Conservation (phyloP, 257 asterid genomes). For the Fraxinus excelsior region DNA sequence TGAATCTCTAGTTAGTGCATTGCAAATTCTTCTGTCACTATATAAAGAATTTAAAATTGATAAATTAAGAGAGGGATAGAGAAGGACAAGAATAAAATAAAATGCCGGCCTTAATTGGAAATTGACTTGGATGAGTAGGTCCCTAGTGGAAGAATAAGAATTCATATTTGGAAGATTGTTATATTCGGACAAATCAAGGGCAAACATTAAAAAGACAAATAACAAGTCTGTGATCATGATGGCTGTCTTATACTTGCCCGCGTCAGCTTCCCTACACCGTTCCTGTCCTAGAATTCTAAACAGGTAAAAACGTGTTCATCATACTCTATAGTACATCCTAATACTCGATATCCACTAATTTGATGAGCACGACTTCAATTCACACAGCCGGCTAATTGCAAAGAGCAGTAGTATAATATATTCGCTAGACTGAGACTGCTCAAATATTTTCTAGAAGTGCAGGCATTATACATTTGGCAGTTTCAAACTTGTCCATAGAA, state of each 20-base stretch:
- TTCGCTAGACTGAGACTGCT: too few species aligned
- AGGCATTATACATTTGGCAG: too few species aligned
- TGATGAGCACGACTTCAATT: too few species aligned
- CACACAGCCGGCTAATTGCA: too few species aligned
- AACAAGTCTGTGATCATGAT: background rate
- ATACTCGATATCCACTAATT: too few species aligned
- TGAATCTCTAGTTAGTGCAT: background rate
- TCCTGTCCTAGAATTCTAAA: background rate
- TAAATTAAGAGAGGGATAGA: background rate
- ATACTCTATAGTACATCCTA: too few species aligned
- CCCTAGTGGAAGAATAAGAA: background rate
- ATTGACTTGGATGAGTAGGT: constrained; percentile 13
- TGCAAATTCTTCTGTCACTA: background rate
- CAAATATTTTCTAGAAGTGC: too few species aligned
- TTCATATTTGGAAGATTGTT: constrained; percentile 7
- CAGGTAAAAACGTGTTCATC: too few species aligned
- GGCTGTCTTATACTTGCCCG: background rate
- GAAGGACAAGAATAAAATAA: constrained; percentile 26
- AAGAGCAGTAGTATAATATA: too few species aligned
- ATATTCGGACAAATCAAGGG: constrained; percentile 26
- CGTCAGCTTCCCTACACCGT: background rate
- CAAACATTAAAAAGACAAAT: background rate
- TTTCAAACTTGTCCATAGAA: too few species aligned
- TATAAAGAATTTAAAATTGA: background rate
- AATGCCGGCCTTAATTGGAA: constrained; percentile 42